Base-by-base conservation (phyloP, 176 grass and related monocot species). In the Triticum monococcum region DNA sequence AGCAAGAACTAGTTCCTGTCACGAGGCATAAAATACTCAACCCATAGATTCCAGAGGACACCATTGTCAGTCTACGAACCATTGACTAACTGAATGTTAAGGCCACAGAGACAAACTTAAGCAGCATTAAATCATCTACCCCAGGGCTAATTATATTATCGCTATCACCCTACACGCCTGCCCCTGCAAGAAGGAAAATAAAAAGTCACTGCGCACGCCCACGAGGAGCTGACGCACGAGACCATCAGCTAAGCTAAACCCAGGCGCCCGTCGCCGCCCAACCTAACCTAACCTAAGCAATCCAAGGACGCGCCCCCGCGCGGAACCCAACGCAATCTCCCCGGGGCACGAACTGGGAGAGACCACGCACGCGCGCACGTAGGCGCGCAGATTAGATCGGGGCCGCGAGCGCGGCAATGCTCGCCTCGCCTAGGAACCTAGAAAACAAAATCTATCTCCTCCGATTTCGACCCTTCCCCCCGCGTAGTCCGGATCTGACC, bases 401-500 rank as follows among this genome's bases (percentile, higher is more conserved):
- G 22, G 22, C 86, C 79, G 31, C 68, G 45, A 7, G 65, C 56
- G 32, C 73, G 33, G 17, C 74, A 87, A 83, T 90, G 89, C 89
- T 36, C 84, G 24, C 66, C 79, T 78, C 54, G 54, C 57, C 54
- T 6, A 59, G 56, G 25, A 86, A 18, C 46, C 25, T 4, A 7
- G 3, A 33, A 33, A 18, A 32, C 13, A 4, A 30, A 75, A 52
- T 52, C 25, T 8, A 28, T 8, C 43, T 20, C 65, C 54, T 41
- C 54, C 54, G 79, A 83, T 78, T 78, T 86, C 64, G 22, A 31
- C 64, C 57, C 52, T n/a, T 13, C 13, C 40, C 35, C 50, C 77
- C 67, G 37, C 54, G 43, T 59, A 38, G 23, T 41, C 73, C 63
- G 76, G 89, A 91, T 84, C 85, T 84, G 81, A 30, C 89, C 52